Evolutionary conservation across 2,329 filamentous ascomycete genomes (phyloP), one percentile per base, ranked within the genome.

Genomic region (Sclerotinia subarctica): DNA sequence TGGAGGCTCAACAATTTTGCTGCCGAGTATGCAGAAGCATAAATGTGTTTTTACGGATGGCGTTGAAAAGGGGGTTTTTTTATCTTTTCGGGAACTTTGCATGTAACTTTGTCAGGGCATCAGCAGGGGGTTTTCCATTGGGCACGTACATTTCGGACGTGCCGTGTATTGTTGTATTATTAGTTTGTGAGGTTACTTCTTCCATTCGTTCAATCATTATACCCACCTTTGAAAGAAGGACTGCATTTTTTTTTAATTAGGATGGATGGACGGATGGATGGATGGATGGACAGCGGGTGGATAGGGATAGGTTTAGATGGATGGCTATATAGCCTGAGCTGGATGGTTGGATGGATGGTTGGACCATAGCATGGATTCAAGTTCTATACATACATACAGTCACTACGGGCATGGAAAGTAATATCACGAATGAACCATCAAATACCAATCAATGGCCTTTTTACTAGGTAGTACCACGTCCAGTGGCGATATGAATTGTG

Each of bases 31-130:
- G 64, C 53, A 57, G 38, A 65, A 65, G 51, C 32, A 47, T 21
- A 19, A 19, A 44, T 65, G 59, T 62, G 46, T 29, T 64, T 57
- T 65, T 56, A 56, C 57, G 51, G 52, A 32, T 49, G 63, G 63
- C 63, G 63, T 65, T 65, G 63, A 57, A 65, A 65, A 57, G 53
- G 53, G n/a, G 10, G 32, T 49, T 59, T 58, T 59, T 58, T 57
- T 11, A 42, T 64, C n/a, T 64, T 46, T 46, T 42, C 13, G 11
- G 38, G 38, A 35, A 35, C 11, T 38, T 42, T n/a, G 60, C 60
- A 38, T 52, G 17, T 51, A 51, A 51, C 29, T 52, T 64, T 64
- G 47, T 15, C 46, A 47, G 53, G 53, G 38, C 52, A 66, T 66
- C 38, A 53, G 26, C n/a, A 44, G 13, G 29, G 64, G 44, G 15